Evolutionary conservation across 306 rosid species (phyloP).

Genomic region (Malus orientalis): DNA sequence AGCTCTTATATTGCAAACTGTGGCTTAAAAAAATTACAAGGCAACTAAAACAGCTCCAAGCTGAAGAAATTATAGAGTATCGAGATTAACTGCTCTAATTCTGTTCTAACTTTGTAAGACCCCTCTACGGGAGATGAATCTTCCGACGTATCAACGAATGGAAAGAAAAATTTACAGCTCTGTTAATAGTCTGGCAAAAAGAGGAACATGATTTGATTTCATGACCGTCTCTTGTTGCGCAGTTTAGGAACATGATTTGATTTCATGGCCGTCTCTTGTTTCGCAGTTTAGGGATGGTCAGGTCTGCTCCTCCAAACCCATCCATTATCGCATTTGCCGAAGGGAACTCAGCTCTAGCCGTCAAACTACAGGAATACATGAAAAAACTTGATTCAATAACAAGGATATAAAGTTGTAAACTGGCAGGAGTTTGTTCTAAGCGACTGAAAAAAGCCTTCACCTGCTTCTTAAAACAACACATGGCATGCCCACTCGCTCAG

Average conservation of each 20-base stretch:
- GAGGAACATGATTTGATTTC: neutral
- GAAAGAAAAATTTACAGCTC: neutral
- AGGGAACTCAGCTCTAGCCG: slow-evolving; percentile 94
- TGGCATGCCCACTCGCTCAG: slow-evolving; percentile 75
- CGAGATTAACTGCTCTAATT: neutral
- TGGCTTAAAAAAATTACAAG: neutral
- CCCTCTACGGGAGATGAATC: neutral
- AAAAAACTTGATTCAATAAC: neutral
- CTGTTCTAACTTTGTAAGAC: neutral
- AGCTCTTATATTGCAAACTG: neutral
- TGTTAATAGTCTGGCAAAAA: neutral
- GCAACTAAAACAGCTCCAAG: neutral
- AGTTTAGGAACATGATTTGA: slow-evolving; percentile 22
- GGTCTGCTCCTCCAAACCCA: slow-evolving; percentile 87
- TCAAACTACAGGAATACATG: slow-evolving; percentile 42
- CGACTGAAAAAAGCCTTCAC: slow-evolving; percentile 23
- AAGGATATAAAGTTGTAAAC: neutral
- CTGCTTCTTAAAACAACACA: slow-evolving; percentile 83
- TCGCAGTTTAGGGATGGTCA: slow-evolving; percentile 56
- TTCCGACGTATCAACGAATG: neutral
- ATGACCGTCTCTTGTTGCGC: slow-evolving; percentile 34
- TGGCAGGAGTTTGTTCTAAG: neutral
- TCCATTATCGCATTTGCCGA: slow-evolving; percentile 65
- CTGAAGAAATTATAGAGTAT: neutral
- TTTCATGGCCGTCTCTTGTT: slow-evolving; percentile 31